Percentiles rank a stretch among this genome's conserved stretches.
Conservation (phyloP, 1,284 basidiomycete species). For the Cryptococcus floricola region DNA sequence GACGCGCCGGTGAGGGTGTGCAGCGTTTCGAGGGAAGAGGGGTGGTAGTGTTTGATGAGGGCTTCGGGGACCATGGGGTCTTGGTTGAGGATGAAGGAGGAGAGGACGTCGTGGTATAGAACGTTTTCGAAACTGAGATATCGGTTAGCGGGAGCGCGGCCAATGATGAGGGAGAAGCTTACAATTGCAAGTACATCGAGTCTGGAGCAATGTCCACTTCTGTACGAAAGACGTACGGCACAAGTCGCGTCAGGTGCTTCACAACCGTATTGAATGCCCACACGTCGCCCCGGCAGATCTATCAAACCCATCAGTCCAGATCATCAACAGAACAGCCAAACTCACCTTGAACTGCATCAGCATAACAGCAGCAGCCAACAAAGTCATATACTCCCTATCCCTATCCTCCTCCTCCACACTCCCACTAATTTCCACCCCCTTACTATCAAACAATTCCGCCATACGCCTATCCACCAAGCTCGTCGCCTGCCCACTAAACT, state of each 20-base stretch:
- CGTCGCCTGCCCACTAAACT: slow-evolving; percentile 25
- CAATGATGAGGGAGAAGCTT: background rate
- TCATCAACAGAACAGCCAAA: background rate
- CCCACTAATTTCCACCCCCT: slow-evolving; percentile 3
- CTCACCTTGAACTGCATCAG: slow-evolving; percentile 38
- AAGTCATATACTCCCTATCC: slow-evolving; percentile 25
- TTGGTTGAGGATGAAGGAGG: slow-evolving; percentile 23
- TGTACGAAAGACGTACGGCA: slow-evolving; percentile 15
- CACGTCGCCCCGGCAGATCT: slow-evolving; percentile 41
- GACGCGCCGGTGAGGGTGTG: slow-evolving; percentile 33
- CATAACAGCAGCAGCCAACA: slow-evolving; percentile 35
- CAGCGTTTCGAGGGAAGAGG: slow-evolving; percentile 10
- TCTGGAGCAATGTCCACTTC: slow-evolving; percentile 14
- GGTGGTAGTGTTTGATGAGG: slow-evolving; percentile 11
- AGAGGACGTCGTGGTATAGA: slow-evolving; percentile 34
- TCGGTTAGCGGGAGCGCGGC: background rate
- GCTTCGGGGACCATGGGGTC: slow-evolving; percentile 23
- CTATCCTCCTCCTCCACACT: slow-evolving; percentile 4
- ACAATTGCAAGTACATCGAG: slow-evolving; percentile 32
- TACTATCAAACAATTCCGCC: slow-evolving; percentile 13
- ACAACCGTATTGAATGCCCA: slow-evolving; percentile 32
- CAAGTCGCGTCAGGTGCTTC: slow-evolving; percentile 17
- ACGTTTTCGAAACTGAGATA: slow-evolving; percentile 33
- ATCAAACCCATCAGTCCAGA: background rate
- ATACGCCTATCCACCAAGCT: slow-evolving; percentile 15